phyloP scores from a whole-genome alignment of 2,329 filamentous ascomycete species.

The Botrytis fabae region DNA sequence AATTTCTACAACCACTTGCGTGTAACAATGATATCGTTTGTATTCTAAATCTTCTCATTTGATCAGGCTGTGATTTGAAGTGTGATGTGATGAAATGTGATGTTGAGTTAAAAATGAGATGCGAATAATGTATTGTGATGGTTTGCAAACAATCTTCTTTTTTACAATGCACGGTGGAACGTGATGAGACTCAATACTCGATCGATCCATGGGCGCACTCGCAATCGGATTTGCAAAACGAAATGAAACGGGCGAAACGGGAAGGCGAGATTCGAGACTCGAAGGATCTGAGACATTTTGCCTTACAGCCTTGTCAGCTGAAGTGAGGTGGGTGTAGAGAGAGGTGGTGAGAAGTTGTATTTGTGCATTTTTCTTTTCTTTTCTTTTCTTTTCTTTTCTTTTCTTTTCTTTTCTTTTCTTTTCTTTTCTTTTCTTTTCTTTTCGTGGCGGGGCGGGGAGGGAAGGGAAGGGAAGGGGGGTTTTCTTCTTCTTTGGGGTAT shows the following conservation, averaged over 20 bases:
- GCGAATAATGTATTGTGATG: not conserved
- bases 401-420: no score
- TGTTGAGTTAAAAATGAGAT: no score
- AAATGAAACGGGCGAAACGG: not conserved
- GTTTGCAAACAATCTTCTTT: not conserved
- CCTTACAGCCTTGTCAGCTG: not conserved
- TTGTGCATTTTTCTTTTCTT: no score
- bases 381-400: no score
- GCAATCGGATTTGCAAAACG: not conserved
- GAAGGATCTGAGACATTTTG: not conserved
- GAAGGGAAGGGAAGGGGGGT: no score
- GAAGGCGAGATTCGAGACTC: not conserved
- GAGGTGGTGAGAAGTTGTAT: no score
- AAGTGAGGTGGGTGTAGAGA: no score
- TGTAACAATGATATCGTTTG: slow-evolving; percentile 37
- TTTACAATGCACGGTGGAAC: not conserved
- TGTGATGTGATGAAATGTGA: not conserved
- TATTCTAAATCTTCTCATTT: slow-evolving; percentile 38
- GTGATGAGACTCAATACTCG: not conserved
- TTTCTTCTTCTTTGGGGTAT: no score
- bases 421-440: no score
- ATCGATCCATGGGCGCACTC: not conserved
- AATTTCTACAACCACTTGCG: slow-evolving; percentile 32
- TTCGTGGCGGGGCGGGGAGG: no score
- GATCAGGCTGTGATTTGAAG: not conserved